Conservation (phyloP, 257 asterid genomes). For the Linaria vulgaris region DNA sequence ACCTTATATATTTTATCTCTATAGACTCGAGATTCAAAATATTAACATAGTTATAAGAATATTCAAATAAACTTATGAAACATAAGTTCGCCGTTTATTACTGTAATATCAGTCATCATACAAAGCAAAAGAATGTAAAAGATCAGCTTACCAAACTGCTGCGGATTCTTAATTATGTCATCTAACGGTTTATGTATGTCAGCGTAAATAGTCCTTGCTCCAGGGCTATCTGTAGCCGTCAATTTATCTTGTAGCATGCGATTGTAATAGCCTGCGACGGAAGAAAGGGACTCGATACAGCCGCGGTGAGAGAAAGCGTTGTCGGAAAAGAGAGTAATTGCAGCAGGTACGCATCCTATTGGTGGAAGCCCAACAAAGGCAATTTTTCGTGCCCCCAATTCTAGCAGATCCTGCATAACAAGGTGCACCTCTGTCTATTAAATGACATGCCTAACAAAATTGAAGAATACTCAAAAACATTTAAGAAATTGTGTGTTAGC, state of each 20-base stretch:
- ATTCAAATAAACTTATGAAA: too few relatives aligned
- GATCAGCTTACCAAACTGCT: constrained; percentile 42
- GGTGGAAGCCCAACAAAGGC: constrained; percentile 66
- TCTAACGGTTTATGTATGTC: constrained; percentile 47
- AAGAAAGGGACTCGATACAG: constrained; percentile 44
- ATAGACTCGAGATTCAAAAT: too few relatives aligned
- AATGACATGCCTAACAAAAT: neutral
- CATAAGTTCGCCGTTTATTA: too few relatives aligned
- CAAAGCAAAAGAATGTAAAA: neutral
- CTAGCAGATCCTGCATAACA: constrained; percentile 41
- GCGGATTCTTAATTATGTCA: constrained; percentile 49
- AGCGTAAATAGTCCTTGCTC: constrained; percentile 29
- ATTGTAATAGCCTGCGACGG: constrained; percentile 55
- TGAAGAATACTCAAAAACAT: neutral
- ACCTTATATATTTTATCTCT: too few relatives aligned
- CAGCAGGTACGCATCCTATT: constrained; percentile 67
- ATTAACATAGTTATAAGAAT: too few relatives aligned
- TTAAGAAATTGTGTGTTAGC: too few relatives aligned
- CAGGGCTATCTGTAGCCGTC: constrained; percentile 22
- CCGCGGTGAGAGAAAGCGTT: constrained; percentile 34
- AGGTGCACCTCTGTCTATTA: neutral
- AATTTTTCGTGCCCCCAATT: constrained; percentile 52
- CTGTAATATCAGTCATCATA: neutral
- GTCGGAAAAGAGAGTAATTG: constrained; percentile 44
- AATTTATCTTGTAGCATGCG: constrained; percentile 36